These are phyloP conservation scores for Choricystis sp. DNA, from an alignment of 139 green algal species.

Conservation along the genomic window DNA sequence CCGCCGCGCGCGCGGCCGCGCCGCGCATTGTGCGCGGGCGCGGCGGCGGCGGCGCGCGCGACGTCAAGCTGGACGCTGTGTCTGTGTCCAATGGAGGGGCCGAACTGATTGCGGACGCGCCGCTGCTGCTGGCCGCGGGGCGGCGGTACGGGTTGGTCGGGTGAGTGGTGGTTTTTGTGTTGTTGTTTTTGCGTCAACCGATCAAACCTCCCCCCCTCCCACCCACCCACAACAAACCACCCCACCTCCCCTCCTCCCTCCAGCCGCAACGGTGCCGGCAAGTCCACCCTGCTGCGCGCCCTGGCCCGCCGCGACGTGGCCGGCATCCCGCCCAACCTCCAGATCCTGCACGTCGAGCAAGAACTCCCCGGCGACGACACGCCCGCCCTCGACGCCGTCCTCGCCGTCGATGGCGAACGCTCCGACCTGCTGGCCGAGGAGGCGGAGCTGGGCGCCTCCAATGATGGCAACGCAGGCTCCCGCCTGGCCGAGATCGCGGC, in stretches of 20 bases:
- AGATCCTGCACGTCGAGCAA: constrained; percentile 77
- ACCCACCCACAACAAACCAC: no score
- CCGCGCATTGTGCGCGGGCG: constrained; percentile 1
- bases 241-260: constrained; percentile 30
- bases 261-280: constrained; percentile 75
- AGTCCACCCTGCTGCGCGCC: constrained; percentile 72
- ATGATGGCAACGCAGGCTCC: neutral
- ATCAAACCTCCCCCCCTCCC: neutral
- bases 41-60: constrained; percentile 28
- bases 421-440: constrained; percentile 52
- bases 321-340: constrained; percentile 52
- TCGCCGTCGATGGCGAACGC: constrained; percentile 64
- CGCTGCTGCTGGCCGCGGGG: constrained; percentile 50
- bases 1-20: no score
- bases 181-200: neutral
- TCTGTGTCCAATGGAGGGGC: constrained; percentile 55
- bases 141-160: constrained; percentile 59
- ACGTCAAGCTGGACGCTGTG: constrained; percentile 68
- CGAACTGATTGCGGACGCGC: constrained; percentile 43
- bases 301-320: constrained; percentile 51
- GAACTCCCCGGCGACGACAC: constrained; percentile 58
- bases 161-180: no score
- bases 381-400: constrained; percentile 40
- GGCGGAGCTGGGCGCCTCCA: constrained; percentile 24
- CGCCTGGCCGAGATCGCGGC: constrained; percentile 40